Base-by-base conservation (phyloP, 495 filamentous ascomycete species). In the Pyrenula massariospora region DNA sequence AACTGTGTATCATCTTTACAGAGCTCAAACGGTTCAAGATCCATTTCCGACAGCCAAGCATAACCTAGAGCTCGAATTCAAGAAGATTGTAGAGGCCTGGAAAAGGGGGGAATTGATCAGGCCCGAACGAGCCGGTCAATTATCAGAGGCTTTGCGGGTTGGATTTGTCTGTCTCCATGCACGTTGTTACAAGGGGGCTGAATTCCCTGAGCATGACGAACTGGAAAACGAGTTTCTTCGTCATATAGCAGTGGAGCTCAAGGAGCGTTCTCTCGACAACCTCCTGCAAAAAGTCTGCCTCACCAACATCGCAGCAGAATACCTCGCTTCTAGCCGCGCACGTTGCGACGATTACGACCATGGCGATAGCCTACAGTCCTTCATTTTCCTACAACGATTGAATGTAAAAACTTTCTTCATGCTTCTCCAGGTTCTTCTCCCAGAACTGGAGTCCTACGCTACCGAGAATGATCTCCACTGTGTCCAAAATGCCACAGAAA, bases 161-260 rank as follows among this genome's bases (percentile, higher is more conserved):
- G 95, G 85, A 87, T 96, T 96, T 61, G 80, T 94, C 59, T 84
- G 88, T 60, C 80, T 97, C 25, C 92, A 96, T 67, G 87, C 88
- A 15, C 84, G 84, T 63, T 91, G 86, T 68, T 93, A 85, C 60
- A 82, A 82, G 53, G 90, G 90, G 2, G 73, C 70, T 36, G 80
- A 81, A 55, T 85, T 92, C 63, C 68, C 77, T 1, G 80, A 84
- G 59, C 87, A 91, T 59, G 82, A 89, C 53, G 91, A 92, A 65
- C 73, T 97, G 10, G 92, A 97, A 70, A 84, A 79, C 55, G 88
- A 95, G 63, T 87, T 96, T 8, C 72, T 95, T 51, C 83, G 83
- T 60, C 87, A 89, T 50, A 69, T 95, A 22, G 78, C 81, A 52
- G 74, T 86, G 53, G 83, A 88, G 24, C 68, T 94, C 48, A 91